A percentile compares a stretch with the other conserved stretches of the same genome.
Conservation (phyloP, 2,329 filamentous ascomycete species). For the Alternaria consortialis region DNA sequence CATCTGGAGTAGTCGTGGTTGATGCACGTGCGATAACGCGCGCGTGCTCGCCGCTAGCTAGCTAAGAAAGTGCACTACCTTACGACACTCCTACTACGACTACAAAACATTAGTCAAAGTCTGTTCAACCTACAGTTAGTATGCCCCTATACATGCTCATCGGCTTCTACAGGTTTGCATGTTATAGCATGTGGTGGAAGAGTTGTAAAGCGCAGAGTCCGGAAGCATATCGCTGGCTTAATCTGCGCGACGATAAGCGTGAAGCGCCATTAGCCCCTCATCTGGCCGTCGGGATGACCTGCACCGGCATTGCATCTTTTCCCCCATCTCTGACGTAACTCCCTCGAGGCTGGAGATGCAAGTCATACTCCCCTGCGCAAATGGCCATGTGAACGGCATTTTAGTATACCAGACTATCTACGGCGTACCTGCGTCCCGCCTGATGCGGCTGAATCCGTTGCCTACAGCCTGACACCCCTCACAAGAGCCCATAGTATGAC, state of each 20-base stretch:
- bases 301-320: background rate
- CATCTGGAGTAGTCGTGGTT: background rate
- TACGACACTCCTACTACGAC: background rate
- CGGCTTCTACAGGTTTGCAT: background rate
- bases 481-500: slow-evolving; percentile 93
- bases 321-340: background rate
- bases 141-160: background rate
- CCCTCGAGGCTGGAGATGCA: background rate
- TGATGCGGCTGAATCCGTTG: slow-evolving; percentile 5
- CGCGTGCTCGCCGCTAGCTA: slow-evolving; percentile 6
- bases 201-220: background rate
- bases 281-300: background rate
- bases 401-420: background rate
- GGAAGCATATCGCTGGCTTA: background rate
- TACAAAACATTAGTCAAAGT: background rate
- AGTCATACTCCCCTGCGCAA: slow-evolving; percentile 4
- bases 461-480: slow-evolving; percentile 69
- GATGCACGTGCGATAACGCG: slow-evolving; percentile 10
- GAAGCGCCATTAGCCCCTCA: background rate
- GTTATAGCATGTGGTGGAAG: background rate
- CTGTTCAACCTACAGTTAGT: background rate
- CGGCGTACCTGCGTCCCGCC: slow-evolving; percentile 18
- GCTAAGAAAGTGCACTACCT: background rate
- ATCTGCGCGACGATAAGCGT: no score
- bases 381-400: slow-evolving; percentile 2